Evolutionary conservation across 768 basidiomycete species (phyloP).

Genomic region (Leccinum subgranulosum): DNA sequence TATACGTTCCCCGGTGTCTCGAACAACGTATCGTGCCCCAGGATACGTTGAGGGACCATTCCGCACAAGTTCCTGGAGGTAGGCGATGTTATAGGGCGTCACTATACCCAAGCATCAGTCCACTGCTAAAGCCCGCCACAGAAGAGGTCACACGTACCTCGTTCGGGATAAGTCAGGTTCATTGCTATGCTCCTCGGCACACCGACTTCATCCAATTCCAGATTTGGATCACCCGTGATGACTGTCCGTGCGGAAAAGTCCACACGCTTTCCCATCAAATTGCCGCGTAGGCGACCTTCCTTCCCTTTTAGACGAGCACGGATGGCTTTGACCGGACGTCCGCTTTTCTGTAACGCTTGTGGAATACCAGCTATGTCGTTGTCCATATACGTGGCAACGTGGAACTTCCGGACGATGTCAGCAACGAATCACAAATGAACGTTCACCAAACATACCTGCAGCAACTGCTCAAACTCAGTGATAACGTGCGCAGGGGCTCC

Average conservation of each 20-base stretch:
- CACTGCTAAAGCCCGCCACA: not conserved
- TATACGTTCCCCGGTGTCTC: conserved; percentile 96
- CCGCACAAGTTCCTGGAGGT: conserved; percentile 90
- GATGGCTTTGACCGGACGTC: conserved; percentile 96
- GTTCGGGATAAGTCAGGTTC: conserved; percentile 96
- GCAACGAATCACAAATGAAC: not conserved
- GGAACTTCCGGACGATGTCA: conserved; percentile 57
- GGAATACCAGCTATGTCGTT: conserved; percentile 99
- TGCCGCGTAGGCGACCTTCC: conserved; percentile 96
- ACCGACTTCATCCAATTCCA: conserved; percentile 95
- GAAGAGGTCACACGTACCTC: conserved; percentile 53
- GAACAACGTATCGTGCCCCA: conserved; percentile 93
- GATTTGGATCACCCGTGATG: conserved; percentile 97
- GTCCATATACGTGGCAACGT: conserved; percentile 99
- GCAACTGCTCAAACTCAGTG: conserved; percentile 91
- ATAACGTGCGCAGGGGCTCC: conserved; percentile 96
- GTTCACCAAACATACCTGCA: conserved; percentile 63
- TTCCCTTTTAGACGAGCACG: conserved; percentile 98
- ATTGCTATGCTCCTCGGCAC: conserved; percentile 95
- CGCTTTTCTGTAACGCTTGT: conserved; percentile 95
- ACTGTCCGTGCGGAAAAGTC: conserved; percentile 99
- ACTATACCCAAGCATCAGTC: conserved; percentile 45
- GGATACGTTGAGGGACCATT: conserved; percentile 95
- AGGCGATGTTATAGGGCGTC: conserved; percentile 94
- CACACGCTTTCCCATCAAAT: conserved; percentile 99